Evolutionary conservation across 225 moss, liverwort and hornwort species (phyloP).

Genomic region (Polytrichum formosum): DNA sequence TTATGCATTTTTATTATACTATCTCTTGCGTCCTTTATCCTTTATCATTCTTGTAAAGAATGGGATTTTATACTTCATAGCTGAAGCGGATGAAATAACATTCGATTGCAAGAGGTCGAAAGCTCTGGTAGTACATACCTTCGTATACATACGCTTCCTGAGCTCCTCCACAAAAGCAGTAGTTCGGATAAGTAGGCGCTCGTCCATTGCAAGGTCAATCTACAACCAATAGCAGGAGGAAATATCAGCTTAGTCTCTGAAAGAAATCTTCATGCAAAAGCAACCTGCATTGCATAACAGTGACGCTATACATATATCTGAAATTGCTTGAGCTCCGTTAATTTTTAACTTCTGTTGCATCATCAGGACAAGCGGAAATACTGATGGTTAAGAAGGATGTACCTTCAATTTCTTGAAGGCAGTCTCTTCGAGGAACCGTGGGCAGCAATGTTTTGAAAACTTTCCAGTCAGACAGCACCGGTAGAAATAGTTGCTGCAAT

Average conservation of each 20-base stretch:
- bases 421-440: slow-evolving; percentile 82
- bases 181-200: slow-evolving; percentile 91
- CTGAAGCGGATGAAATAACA: too few species aligned
- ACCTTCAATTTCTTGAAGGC: slow-evolving; percentile 78
- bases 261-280: too few species aligned
- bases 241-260: not conserved
- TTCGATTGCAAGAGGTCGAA: too few species aligned
- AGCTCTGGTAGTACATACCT: slow-evolving; percentile 36
- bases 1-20: too few species aligned
- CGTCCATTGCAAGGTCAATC: slow-evolving; percentile 64
- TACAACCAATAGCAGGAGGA: slow-evolving; percentile 12
- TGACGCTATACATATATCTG: too few species aligned
- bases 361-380: too few species aligned
- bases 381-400: not conserved
- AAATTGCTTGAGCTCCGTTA: too few species aligned
- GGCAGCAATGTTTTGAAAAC: slow-evolving; percentile 91
- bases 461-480: slow-evolving; percentile 94
- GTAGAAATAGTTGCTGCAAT: slow-evolving; percentile 92
- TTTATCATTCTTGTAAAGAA: too few species aligned
- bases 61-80: too few species aligned
- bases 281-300: too few species aligned
- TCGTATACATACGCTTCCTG: slow-evolving; percentile 75
- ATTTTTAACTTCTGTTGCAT: too few species aligned
- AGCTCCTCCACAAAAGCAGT: slow-evolving; percentile 91
- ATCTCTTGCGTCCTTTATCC: too few species aligned